These are phyloP conservation scores for Casuarina cunninghamiana DNA, from an alignment of 306 rosid genomes.

Conservation along the genomic window DNA sequence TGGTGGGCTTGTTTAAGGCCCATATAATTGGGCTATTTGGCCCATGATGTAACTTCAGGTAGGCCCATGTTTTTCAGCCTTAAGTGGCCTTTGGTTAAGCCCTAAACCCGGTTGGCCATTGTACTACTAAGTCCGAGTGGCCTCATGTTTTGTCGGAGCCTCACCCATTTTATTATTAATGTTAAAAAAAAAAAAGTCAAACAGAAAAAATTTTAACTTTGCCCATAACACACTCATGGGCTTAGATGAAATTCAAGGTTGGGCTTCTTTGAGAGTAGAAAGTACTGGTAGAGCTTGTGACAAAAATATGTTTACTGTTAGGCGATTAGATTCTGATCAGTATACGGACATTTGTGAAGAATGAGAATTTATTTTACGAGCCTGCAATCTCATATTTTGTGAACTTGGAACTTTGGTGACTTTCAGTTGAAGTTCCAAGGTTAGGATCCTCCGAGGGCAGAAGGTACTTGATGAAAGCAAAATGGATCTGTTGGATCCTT, in stretches of 20 bases:
- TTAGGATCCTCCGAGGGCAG: background rate
- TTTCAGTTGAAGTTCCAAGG: background rate
- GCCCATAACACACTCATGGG: background rate
- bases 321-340: background rate
- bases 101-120: no score
- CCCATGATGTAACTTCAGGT: no score
- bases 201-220: no score
- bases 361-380: background rate
- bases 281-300: background rate
- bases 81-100: no score
- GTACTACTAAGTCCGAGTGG: no score
- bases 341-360: background rate
- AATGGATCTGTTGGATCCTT: background rate
- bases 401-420: no score
- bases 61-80: no score
- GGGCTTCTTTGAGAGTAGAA: background rate
- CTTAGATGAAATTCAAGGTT: background rate
- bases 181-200: no score
- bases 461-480: background rate
- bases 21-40: no score
- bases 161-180: no score
- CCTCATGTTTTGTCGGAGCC: no score
- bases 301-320: background rate
- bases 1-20: no score
- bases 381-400: background rate